Conservation (phyloP, 1,139 yeast species). For the Candida mesenterica region DNA sequence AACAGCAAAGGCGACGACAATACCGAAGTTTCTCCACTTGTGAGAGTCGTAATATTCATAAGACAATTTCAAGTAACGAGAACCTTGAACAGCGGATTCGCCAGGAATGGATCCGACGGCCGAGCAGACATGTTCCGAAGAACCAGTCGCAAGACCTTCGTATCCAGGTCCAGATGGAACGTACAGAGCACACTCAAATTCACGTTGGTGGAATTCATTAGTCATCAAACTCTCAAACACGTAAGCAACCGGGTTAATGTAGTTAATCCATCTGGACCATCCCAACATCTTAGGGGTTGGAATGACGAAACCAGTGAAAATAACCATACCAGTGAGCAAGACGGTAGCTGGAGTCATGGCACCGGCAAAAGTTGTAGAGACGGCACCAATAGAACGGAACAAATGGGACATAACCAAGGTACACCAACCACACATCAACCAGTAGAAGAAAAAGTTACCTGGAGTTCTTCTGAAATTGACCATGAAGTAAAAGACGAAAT, state of each 20-base stretch:
- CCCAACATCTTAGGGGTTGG: slow-evolving; percentile 68
- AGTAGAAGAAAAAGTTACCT: slow-evolving; percentile 69
- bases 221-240: slow-evolving; percentile 47
- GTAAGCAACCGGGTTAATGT: slow-evolving; percentile 68
- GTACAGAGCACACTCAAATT: slow-evolving; percentile 42
- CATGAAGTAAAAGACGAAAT: slow-evolving; percentile 64
- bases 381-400: slow-evolving; percentile 70
- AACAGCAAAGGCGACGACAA: slow-evolving; percentile 53
- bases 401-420: slow-evolving; percentile 69
- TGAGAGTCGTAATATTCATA: slow-evolving; percentile 54
- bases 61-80: slow-evolving; percentile 46
- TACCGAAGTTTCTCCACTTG: slow-evolving; percentile 85
- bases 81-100: slow-evolving; percentile 51
- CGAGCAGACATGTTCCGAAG: slow-evolving; percentile 52
- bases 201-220: slow-evolving; percentile 50
- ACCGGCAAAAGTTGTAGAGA: slow-evolving; percentile 56
- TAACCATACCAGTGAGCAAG: slow-evolving; percentile 44
- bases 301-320: slow-evolving; percentile 70
- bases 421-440: slow-evolving; percentile 51
- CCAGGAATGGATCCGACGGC: slow-evolving; percentile 69
- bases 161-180: slow-evolving; percentile 56
- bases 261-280: slow-evolving; percentile 81
- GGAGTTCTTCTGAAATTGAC: slow-evolving; percentile 62
- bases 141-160: slow-evolving; percentile 22
- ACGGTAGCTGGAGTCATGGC: slow-evolving; percentile 76